These are phyloP conservation scores for Russula ochroleuca DNA, from an alignment of 768 basidiomycete genomes.

Conservation along the genomic window DNA sequence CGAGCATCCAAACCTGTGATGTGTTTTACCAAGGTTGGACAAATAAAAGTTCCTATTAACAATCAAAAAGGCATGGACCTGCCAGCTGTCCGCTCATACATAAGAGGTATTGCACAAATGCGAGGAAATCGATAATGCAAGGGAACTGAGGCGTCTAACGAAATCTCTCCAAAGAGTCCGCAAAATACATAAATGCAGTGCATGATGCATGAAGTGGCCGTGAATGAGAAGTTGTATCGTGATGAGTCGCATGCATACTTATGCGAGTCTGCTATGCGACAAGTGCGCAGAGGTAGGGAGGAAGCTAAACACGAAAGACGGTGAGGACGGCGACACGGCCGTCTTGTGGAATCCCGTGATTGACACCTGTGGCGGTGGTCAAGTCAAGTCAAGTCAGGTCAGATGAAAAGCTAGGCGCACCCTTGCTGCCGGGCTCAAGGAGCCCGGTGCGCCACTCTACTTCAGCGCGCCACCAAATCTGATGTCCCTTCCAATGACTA, in stretches of 20 bases:
- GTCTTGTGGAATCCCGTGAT: constrained; percentile 78
- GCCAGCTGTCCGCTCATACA: neutral
- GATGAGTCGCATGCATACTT: neutral
- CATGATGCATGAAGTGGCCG: no score
- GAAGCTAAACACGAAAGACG: constrained; percentile 44
- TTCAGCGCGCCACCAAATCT: constrained; percentile 69
- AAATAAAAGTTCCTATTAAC: neutral
- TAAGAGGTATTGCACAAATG: neutral
- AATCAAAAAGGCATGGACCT: neutral
- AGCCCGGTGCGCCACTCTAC: constrained; percentile 73
- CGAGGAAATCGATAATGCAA: neutral
- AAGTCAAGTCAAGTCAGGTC: neutral
- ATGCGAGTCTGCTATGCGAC: neutral
- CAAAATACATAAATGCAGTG: neutral
- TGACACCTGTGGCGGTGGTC: constrained; percentile 51
- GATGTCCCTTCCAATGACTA: constrained; percentile 47
- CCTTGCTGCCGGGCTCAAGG: constrained; percentile 61
- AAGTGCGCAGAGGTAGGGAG: no score
- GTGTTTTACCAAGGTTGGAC: neutral
- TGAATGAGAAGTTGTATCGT: neutral
- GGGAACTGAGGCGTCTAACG: neutral
- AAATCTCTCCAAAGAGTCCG: neutral
- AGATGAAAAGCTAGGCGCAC: constrained; percentile 36
- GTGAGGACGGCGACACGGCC: constrained; percentile 78
- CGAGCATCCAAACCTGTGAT: neutral